Percentiles rank a stretch among this genome's conserved stretches.
Evolutionary conservation across 495 filamentous ascomycete species (phyloP).

Genomic region (Evernia prunastri): DNA sequence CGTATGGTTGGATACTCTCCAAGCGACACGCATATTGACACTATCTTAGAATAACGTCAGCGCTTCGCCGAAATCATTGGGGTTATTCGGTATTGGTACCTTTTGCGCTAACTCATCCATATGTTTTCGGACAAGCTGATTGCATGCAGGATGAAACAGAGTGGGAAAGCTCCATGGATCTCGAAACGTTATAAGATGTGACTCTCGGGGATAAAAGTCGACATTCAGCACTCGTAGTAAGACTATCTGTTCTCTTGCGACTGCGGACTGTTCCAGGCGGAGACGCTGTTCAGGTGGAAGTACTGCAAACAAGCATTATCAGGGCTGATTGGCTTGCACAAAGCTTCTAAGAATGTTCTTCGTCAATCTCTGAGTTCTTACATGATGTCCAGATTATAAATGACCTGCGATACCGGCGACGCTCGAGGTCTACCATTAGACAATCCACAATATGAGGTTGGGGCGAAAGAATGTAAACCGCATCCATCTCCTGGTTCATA

Average conservation of each 20-base stretch:
- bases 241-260: slow-evolving; percentile 65
- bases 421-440: slow-evolving; percentile 83
- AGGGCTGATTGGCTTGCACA: background rate
- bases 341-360: background rate
- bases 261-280: slow-evolving; percentile 50
- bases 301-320: slow-evolving; percentile 32
- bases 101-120: slow-evolving; percentile 80
- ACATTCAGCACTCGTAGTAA: slow-evolving; percentile 68
- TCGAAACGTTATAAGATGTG: slow-evolving; percentile 80
- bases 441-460: slow-evolving; percentile 84
- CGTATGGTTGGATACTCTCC: slow-evolving; percentile 87
- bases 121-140: slow-evolving; percentile 70
- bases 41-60: slow-evolving; percentile 54
- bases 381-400: slow-evolving; percentile 82
- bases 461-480: slow-evolving; percentile 83
- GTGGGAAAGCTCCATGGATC: slow-evolving; percentile 94
- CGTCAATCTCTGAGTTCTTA: slow-evolving; percentile 34
- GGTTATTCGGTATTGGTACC: slow-evolving; percentile 42
- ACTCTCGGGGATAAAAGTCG: slow-evolving; percentile 86
- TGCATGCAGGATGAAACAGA: slow-evolving; percentile 85
- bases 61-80: background rate
- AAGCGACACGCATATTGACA: slow-evolving; percentile 72
- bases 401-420: slow-evolving; percentile 63
- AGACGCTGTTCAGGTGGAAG: slow-evolving; percentile 48
- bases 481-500: slow-evolving; percentile 81